Conservation (phyloP, 139 green algal genomes). For the Picochlorum sp. region DNA sequence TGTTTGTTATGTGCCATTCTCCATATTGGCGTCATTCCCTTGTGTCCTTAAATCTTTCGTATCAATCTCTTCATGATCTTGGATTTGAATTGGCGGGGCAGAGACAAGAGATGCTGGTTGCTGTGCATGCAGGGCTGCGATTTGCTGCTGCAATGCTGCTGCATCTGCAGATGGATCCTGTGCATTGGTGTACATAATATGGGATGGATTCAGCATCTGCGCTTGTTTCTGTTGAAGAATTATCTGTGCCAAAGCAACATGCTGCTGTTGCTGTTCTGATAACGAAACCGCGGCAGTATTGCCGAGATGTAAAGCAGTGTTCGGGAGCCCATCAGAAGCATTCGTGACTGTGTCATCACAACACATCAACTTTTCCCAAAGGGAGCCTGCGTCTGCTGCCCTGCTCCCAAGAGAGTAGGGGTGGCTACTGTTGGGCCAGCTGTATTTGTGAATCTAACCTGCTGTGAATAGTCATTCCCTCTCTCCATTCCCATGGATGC, state of each 20-base stretch:
- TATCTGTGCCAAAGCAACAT: constrained; percentile 7
- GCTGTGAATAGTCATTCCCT: not conserved
- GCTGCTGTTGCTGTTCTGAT: constrained; percentile 16
- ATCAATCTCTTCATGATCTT: constrained; percentile 1
- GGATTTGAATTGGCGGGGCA: not conserved
- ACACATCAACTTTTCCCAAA: not conserved
- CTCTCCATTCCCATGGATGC: not conserved
- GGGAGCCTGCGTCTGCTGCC: not conserved
- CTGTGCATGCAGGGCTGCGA: constrained; percentile 3
- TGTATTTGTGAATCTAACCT: not conserved
- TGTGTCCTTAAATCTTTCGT: not conserved
- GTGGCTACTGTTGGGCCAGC: not conserved
- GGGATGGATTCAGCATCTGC: constrained; percentile 16
- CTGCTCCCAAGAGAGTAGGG: constrained; percentile 2
- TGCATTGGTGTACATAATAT: not conserved
- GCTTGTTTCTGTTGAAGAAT: constrained; percentile 13
- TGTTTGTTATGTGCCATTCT: too few species aligned
- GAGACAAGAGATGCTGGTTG: not conserved
- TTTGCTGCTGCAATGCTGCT: constrained; percentile 10
- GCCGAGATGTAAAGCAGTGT: not conserved
- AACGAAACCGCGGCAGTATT: not conserved
- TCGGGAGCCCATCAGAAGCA: not conserved
- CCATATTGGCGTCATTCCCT: too few species aligned
- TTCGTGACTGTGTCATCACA: not conserved
- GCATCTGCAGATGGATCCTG: not conserved